Evolutionary conservation across 2,329 filamentous ascomycete genomes (phyloP).

Genomic region (Neurospora sp.): DNA sequence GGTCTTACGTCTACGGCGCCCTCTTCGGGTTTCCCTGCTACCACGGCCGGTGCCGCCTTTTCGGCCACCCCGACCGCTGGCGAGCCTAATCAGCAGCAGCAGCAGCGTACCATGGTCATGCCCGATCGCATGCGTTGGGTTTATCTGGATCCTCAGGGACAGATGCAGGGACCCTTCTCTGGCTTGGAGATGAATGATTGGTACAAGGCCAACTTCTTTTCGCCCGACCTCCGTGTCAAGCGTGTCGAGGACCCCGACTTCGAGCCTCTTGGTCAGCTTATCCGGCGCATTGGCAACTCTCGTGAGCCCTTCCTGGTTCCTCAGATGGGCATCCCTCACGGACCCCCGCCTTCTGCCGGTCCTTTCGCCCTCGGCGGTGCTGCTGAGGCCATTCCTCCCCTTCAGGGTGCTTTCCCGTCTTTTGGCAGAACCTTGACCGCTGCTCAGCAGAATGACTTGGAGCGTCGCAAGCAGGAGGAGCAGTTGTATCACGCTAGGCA

Average conservation of each 20-base stretch:
- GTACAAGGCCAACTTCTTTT: slow-evolving; percentile 99
- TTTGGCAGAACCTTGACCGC: slow-evolving; percentile 95
- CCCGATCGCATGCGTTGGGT: slow-evolving; percentile 98
- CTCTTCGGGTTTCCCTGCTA: slow-evolving; percentile 21
- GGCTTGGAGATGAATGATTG: slow-evolving; percentile 99
- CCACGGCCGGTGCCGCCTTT: slow-evolving; percentile 23
- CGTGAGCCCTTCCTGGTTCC: slow-evolving; percentile 95
- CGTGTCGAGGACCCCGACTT: slow-evolving; percentile 91
- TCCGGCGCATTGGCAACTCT: slow-evolving; percentile 92
- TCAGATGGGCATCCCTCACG: slow-evolving; percentile 91
- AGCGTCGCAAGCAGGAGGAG: slow-evolving; percentile 94
- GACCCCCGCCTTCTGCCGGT: slow-evolving; percentile 49
- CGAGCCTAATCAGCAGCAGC: slow-evolving; percentile 51
- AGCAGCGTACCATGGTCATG: slow-evolving; percentile 90
- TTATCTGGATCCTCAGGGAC: slow-evolving; percentile 88
- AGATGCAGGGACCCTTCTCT: slow-evolving; percentile 88
- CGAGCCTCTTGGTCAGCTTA: slow-evolving; percentile 88
- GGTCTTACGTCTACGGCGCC: slow-evolving; percentile 24
- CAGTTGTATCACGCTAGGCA: slow-evolving; percentile 95
- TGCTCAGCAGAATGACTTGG: slow-evolving; percentile 94
- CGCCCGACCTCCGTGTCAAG: slow-evolving; percentile 85
- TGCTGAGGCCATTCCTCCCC: slow-evolving; percentile 67
- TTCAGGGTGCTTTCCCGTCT: slow-evolving; percentile 87
- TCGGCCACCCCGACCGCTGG: slow-evolving; percentile 26
- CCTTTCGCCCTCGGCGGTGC: slow-evolving; percentile 39